Conservation (phyloP, 1,139 yeast genomes). For the Suhomyces wounanorum region DNA sequence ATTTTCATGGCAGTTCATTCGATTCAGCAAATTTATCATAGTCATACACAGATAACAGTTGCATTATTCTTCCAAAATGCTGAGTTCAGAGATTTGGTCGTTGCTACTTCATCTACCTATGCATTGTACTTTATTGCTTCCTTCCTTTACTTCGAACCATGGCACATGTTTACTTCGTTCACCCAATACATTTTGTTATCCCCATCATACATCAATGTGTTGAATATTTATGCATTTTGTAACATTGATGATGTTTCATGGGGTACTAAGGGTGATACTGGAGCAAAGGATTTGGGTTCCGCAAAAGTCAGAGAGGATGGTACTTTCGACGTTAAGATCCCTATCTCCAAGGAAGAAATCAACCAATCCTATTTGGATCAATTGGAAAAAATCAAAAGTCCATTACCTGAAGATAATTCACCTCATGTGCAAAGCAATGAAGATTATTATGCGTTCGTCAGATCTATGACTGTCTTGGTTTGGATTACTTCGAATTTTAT, state of each 20-base stretch:
- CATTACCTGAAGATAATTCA: constrained; percentile 29
- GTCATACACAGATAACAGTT: constrained; percentile 37
- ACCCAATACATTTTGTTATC: constrained; percentile 48
- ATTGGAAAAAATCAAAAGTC: constrained; percentile 58
- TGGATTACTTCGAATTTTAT: constrained; percentile 81
- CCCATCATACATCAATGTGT: constrained; percentile 50
- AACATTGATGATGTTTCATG: constrained; percentile 53
- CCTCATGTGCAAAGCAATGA: constrained; percentile 49
- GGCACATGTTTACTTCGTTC: constrained; percentile 55
- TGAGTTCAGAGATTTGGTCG: constrained; percentile 50
- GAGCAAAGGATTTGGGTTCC: constrained; percentile 48
- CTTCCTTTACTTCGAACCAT: constrained; percentile 50
- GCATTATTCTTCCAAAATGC: constrained; percentile 43
- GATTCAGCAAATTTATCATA: constrained; percentile 36
- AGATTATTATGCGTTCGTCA: constrained; percentile 75
- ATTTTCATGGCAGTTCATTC: constrained; percentile 51
- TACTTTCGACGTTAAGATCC: constrained; percentile 66
- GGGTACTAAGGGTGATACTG: constrained; percentile 55
- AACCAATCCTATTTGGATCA: constrained; percentile 63
- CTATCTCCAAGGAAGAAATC: constrained; percentile 62
- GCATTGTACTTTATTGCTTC: constrained; percentile 50
- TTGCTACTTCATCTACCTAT: constrained; percentile 50
- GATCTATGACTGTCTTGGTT: constrained; percentile 76
- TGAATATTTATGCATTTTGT: constrained; percentile 53
- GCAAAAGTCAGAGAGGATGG: constrained; percentile 70